These are phyloP conservation scores for Limnomonas spitsbergensis DNA, from an alignment of 139 green algal genomes.

Conservation along the genomic window DNA sequence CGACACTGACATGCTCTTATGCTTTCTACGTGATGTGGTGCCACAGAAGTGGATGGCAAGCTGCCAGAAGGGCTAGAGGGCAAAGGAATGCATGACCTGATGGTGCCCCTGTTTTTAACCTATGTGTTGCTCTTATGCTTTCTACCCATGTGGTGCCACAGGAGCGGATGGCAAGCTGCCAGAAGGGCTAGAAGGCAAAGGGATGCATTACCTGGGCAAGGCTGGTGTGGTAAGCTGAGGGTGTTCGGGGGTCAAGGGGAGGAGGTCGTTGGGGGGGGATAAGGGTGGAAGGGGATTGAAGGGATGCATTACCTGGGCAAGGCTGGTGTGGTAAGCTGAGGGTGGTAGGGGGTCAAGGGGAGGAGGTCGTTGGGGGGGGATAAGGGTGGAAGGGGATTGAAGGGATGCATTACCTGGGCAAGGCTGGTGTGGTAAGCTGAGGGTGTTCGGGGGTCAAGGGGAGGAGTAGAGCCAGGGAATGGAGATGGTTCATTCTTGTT, in stretches of 20 bases:
- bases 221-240: slow-evolving; percentile 46
- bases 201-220: slow-evolving; percentile 63
- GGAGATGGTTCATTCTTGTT: too few species aligned
- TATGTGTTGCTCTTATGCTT: too few species aligned
- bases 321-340: slow-evolving; percentile 46
- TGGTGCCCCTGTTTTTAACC: too few species aligned
- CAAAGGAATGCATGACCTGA: slow-evolving; percentile 55
- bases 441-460: too few species aligned
- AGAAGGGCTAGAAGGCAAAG: slow-evolving; percentile 30
- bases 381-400: background rate
- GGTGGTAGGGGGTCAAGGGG: too few species aligned
- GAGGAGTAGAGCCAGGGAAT: background rate
- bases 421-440: slow-evolving; percentile 47
- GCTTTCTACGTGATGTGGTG: too few species aligned
- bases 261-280: background rate
- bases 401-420: slow-evolving; percentile 62
- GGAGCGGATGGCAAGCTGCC: slow-evolving; percentile 37
- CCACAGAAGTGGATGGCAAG: slow-evolving; percentile 39
- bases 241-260: too few species aligned
- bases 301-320: slow-evolving; percentile 63
- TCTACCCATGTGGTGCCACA: too few species aligned
- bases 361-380: background rate
- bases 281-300: background rate
- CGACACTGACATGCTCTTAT: too few species aligned
- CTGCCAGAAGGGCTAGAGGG: slow-evolving; percentile 36